phyloP scores from a whole-genome alignment of 108 stramenopile species.

The Fistulifera solaris region DNA sequence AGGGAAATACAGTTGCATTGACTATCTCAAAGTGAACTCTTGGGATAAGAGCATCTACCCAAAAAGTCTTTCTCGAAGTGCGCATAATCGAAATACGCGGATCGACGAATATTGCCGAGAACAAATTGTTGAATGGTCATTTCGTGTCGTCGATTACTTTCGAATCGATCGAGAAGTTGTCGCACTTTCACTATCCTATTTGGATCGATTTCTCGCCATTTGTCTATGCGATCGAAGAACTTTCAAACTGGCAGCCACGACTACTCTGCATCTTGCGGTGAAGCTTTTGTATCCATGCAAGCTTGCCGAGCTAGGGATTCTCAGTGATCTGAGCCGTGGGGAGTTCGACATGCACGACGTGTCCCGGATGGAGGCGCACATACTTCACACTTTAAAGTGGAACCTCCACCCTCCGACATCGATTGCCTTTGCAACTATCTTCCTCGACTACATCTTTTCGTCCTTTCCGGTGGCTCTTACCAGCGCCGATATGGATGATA shows the following conservation, averaged over 20 bases:
- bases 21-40: conserved; percentile 39
- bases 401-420: conserved; percentile 42
- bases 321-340: conserved; percentile 49
- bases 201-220: conserved; percentile 54
- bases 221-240: conserved; percentile 39
- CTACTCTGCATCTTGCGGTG: conserved; percentile 45
- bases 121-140: conserved; percentile 64
- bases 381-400: conserved; percentile 36
- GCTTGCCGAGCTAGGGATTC: conserved; percentile 43
- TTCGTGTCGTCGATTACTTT: conserved; percentile 66
- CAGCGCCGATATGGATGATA: conserved; percentile 31
- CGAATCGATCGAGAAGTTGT: conserved; percentile 60
- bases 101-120: conserved; percentile 62
- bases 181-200: conserved; percentile 29
- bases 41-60: conserved; percentile 33
- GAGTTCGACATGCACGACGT: conserved; percentile 58
- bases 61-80: background rate
- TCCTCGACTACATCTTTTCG: conserved; percentile 34
- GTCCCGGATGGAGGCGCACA: conserved; percentile 38
- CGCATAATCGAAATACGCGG: conserved; percentile 13
- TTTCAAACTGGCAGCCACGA: conserved; percentile 58
- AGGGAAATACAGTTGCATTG: conserved; percentile 26
- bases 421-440: conserved; percentile 24
- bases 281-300: conserved; percentile 57
- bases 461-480: conserved; percentile 16